Conservation (phyloP, 2,329 filamentous ascomycete species). For the Nemania diffusa region DNA sequence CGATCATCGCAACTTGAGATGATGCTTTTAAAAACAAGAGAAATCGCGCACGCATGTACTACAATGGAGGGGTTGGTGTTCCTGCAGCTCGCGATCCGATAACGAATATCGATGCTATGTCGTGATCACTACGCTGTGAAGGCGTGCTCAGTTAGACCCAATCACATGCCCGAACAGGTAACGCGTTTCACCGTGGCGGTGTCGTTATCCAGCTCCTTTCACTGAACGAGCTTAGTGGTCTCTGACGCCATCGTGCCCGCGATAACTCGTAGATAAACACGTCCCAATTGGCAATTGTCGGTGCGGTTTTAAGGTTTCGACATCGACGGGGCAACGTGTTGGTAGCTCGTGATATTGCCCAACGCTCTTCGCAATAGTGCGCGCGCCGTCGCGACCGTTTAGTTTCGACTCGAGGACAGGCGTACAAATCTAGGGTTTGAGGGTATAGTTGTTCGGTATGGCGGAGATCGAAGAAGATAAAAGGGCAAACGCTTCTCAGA, state of each 20-base stretch:
- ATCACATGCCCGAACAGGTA: constrained; percentile 22
- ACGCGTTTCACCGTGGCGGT: neutral
- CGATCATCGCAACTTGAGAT: too few species aligned
- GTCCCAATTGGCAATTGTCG: neutral
- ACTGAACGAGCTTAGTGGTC: constrained; percentile 6
- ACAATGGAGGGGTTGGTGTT: too few species aligned
- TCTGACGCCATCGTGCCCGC: constrained; percentile 28
- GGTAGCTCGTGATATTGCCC: neutral
- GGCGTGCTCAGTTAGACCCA: constrained; percentile 32
- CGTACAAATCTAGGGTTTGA: neutral
- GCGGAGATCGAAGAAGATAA: constrained; percentile 35
- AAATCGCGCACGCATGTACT: too few species aligned
- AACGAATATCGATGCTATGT: constrained; percentile 23
- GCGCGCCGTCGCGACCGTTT: neutral
- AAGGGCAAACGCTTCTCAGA: constrained; percentile 24
- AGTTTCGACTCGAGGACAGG: neutral
- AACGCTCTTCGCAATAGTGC: neutral
- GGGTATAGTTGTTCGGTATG: constrained; percentile 1
- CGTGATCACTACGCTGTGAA: constrained; percentile 32
- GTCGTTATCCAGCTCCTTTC: constrained; percentile 7
- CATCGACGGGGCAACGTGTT: neutral
- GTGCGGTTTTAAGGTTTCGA: neutral
- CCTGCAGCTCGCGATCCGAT: neutral
- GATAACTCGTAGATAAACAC: constrained; percentile 1
- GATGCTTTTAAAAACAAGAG: too few species aligned